Evolutionary conservation across 164 flowering plant genomes (phyloP).

Genomic region (Nymphaea thermarum): DNA sequence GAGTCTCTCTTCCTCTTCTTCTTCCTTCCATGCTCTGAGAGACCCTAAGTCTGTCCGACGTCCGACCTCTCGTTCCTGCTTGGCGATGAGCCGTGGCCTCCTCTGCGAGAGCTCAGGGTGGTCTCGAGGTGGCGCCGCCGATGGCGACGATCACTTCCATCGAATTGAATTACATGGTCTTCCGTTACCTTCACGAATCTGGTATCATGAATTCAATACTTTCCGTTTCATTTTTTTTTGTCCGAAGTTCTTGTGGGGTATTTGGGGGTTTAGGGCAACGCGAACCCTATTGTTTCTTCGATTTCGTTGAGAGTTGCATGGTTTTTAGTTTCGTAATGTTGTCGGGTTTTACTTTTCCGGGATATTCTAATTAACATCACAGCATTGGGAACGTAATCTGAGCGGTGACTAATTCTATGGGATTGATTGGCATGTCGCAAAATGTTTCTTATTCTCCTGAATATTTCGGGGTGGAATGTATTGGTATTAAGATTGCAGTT

Average conservation of each 20-base stretch:
- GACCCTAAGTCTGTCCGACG: background rate
- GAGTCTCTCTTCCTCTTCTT: background rate
- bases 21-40: background rate
- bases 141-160: slow-evolving; percentile 29
- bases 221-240: background rate
- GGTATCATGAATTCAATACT: slow-evolving; percentile 7
- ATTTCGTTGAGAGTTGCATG: no score
- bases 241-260: background rate
- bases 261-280: background rate
- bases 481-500: no score
- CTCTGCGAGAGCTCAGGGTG: background rate
- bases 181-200: slow-evolving; percentile 50
- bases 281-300: no score
- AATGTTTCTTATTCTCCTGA: no score
- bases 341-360: no score
- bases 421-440: no score
- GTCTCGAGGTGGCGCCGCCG: background rate
- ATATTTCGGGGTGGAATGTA: no score
- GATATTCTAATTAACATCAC: no score
- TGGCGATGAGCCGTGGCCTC: background rate
- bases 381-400: no score
- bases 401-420: no score
- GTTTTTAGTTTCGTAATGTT: no score
- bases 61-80: background rate
- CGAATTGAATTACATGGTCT: slow-evolving; percentile 37